A percentile compares a stretch with the other conserved stretches of the same genome.
Conservation (phyloP, 257 asterid genomes). For the Perilla frutescens region DNA sequence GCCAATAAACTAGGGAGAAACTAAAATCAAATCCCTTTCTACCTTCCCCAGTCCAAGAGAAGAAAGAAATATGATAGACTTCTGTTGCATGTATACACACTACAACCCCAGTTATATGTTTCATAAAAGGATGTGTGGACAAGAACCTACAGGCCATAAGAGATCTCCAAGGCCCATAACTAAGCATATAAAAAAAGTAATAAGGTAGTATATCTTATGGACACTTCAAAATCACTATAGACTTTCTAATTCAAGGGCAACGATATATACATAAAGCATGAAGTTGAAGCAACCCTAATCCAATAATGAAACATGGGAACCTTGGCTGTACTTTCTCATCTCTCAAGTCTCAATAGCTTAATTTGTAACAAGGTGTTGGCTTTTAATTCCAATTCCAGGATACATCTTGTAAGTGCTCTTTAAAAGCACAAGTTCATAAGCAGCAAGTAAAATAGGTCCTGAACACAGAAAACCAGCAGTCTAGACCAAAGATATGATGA, state of each 20-base stretch:
- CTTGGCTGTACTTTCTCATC: neutral
- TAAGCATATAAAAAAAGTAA: neutral
- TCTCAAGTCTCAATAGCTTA: neutral
- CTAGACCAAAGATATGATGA: constrained; percentile 8
- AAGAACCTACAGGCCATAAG: neutral
- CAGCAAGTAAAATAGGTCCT: neutral
- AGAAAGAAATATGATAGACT: neutral
- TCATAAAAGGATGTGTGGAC: neutral
- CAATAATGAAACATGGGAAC: neutral
- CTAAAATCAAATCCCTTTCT: constrained; percentile 8
- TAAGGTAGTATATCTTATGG: neutral
- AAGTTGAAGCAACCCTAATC: neutral
- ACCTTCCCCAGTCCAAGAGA: neutral
- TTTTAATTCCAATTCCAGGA: no score
- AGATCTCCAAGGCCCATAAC: neutral
- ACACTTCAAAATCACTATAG: neutral
- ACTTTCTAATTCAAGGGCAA: neutral
- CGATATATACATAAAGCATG: neutral
- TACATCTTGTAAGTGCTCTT: no score
- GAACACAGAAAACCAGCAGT: neutral
- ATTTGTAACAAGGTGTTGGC: neutral
- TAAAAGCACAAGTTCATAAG: no score
- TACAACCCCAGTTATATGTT: neutral
- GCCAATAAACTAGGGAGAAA: neutral
- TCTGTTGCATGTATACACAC: neutral